A percentile compares a stretch with the other conserved stretches of the same genome.
Evolutionary conservation across 371 early-diverging fungal genomes (phyloP).

Genomic region (Apophysomyces variabilis): DNA sequence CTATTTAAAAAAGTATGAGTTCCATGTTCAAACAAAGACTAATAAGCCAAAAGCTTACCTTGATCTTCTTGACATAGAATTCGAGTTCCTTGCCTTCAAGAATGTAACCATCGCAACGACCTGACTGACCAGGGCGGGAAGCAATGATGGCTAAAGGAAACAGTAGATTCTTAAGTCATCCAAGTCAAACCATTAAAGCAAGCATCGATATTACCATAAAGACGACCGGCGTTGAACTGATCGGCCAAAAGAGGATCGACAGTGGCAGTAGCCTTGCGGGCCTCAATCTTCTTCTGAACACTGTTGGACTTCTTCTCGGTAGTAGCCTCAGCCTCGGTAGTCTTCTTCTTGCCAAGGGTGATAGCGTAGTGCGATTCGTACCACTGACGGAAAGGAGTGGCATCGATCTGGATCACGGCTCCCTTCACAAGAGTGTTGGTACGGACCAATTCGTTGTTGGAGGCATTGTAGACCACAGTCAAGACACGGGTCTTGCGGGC

Average conservation of each 20-base stretch:
- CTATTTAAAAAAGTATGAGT: background rate
- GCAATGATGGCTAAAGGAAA: slow-evolving; percentile 75
- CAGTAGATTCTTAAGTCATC: background rate
- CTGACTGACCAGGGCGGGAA: slow-evolving; percentile 99
- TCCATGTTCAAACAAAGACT: background rate
- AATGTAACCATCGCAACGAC: slow-evolving; percentile 98
- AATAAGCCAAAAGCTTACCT: slow-evolving; percentile 44
- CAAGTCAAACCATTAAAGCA: background rate
- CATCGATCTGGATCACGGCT: slow-evolving; percentile 98
- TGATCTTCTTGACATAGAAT: slow-evolving; percentile 95
- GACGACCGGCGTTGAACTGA: slow-evolving; percentile 96
- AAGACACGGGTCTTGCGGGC: slow-evolving; percentile 97
- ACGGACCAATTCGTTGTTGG: slow-evolving; percentile 99
- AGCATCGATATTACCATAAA: slow-evolving; percentile 68
- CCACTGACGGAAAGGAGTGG: slow-evolving; percentile 99
- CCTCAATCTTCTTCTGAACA: slow-evolving; percentile 87
- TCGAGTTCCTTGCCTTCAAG: slow-evolving; percentile 99
- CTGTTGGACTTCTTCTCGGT: slow-evolving; percentile 89
- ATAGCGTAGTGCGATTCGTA: slow-evolving; percentile 96
- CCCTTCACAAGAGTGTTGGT: slow-evolving; percentile 99
- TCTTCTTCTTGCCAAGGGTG: slow-evolving; percentile 89
- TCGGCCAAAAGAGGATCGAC: slow-evolving; percentile 92
- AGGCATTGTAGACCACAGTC: slow-evolving; percentile 99
- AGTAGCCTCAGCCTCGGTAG: slow-evolving; percentile 58
- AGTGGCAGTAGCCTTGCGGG: slow-evolving; percentile 81